A percentile compares a stretch with the other conserved stretches of the same genome.
Evolutionary conservation across 2,329 filamentous ascomycete genomes (phyloP).

Genomic region (Xylariomycetidae sp.): DNA sequence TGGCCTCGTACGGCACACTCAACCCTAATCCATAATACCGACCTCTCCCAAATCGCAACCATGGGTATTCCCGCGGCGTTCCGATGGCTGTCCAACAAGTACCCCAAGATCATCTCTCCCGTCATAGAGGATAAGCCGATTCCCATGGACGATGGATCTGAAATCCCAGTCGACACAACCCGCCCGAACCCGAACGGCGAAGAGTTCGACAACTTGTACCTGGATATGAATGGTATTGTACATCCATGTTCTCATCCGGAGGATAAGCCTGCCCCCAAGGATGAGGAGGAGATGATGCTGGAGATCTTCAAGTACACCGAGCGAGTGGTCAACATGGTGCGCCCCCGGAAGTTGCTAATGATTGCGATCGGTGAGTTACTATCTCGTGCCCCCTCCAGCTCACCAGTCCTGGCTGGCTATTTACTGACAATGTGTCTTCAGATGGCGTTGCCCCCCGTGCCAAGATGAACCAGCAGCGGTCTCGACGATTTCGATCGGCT

Average conservation of each 20-base stretch:
- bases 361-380: conserved; percentile 77
- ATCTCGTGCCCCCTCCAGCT: neutral
- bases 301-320: conserved; percentile 99
- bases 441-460: conserved; percentile 96
- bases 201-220: conserved; percentile 95
- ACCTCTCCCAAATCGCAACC: conserved; percentile 23
- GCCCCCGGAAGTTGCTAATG: conserved; percentile 91
- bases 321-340: conserved; percentile 96
- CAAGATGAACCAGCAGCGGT: conserved; percentile 99
- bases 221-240: conserved; percentile 99
- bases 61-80: conserved; percentile 97
- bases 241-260: conserved; percentile 98
- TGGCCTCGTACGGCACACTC: too few relatives aligned
- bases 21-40: too few relatives aligned
- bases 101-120: conserved; percentile 91
- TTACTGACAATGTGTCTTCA: conserved; percentile 30
- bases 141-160: conserved; percentile 71
- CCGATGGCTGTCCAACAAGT: conserved; percentile 93
- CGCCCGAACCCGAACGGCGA: conserved; percentile 91
- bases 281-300: conserved; percentile 99
- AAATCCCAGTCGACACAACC: conserved; percentile 79
- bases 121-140: conserved; percentile 82
- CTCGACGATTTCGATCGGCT: conserved; percentile 87
- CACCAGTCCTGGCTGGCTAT: neutral
- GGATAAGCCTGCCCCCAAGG: conserved; percentile 80